Base-by-base conservation (phyloP, 768 basidiomycete species). In the Goffeauzyma gilvescens region DNA sequence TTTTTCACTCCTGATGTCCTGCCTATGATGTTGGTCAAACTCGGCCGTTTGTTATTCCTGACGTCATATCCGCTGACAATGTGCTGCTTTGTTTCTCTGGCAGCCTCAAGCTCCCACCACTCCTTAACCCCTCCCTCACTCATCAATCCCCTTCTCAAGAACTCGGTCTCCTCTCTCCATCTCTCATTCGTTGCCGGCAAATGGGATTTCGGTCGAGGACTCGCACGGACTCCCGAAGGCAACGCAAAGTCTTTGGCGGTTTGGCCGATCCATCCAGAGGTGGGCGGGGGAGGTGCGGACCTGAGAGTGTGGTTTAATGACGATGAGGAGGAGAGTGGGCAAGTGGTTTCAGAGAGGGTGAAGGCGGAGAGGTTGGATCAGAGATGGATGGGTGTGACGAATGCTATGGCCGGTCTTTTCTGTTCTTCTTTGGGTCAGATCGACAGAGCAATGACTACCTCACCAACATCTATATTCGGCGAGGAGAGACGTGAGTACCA, bases 241-340 rank as follows among this genome's bases (percentile, higher is more conserved):
- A n/a, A n/a, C n/a, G n/a, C n/a, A n/a, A n/a, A n/a, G n/a, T n/a
- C n/a, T n/a, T n/a, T n/a, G n/a, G n/a, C n/a, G 81, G 83, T 81
- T 1, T 73, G 77, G 50, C 84, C 87, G 0, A 71, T 76, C 22
- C 78, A 81, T 49, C 49, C 55, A 18, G 65, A 71, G 4, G 75
- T 75, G 3, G 79, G 86, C 1, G 79, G 79, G 2, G 75, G 79
- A 0, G 89, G 89, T 2, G 89, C 83, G 6, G 82, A 89, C 58
- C 66, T 95, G 5, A 81, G 80, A 78, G 83, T 78, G 8, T 93
- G 86, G 85, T 77, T 93, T 70, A 78, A 72, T n/a, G 76, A 78
- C 23, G 49, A 49, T 31, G 48, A 57, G 34, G 49, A 41, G 20
- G 48, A 23, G 24, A 26, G 9, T 4, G 6, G 2, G 31, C n/a